Conservation (phyloP, 345 rosid species). For the Brassica juncea region DNA sequence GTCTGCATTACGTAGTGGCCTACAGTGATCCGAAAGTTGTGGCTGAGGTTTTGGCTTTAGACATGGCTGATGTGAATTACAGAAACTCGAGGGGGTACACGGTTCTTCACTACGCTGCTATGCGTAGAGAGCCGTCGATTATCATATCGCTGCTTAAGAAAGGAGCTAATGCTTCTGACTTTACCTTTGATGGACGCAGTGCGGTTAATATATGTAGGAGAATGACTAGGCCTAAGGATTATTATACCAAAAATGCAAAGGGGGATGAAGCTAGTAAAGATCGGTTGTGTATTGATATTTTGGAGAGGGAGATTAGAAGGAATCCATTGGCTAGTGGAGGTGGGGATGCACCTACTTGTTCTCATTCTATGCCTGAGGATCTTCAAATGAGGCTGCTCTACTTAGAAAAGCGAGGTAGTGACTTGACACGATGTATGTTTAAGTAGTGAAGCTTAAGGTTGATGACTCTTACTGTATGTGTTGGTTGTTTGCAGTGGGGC, state of each 20-base stretch:
- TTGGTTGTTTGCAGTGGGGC: constrained; percentile 61
- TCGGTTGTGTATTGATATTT: constrained; percentile 74
- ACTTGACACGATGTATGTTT: neutral
- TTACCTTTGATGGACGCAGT: constrained; percentile 76
- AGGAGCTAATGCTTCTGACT: constrained; percentile 73
- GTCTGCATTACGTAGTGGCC: constrained; percentile 86
- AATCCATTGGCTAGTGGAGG: constrained; percentile 57
- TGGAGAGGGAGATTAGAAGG: constrained; percentile 84
- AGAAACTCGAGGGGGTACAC: constrained; percentile 77
- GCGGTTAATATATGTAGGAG: constrained; percentile 82
- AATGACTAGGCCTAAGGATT: constrained; percentile 86
- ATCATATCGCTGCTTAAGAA: constrained; percentile 65
- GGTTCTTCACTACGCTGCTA: constrained; percentile 86
- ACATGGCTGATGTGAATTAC: constrained; percentile 72
- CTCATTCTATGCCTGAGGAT: constrained; percentile 68
- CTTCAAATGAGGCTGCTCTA: constrained; percentile 81
- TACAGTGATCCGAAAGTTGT: constrained; percentile 94
- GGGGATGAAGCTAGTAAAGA: constrained; percentile 81
- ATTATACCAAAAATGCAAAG: constrained; percentile 63
- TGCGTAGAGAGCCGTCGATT: constrained; percentile 77
- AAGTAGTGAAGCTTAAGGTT: constrained; percentile 4
- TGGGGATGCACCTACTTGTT: constrained; percentile 45
- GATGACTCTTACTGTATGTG: constrained; percentile 18
- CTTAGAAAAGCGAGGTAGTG: constrained; percentile 92
- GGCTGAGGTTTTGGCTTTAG: constrained; percentile 67